Conservation (phyloP, 257 asterid genomes). For the Solanum chilense region DNA sequence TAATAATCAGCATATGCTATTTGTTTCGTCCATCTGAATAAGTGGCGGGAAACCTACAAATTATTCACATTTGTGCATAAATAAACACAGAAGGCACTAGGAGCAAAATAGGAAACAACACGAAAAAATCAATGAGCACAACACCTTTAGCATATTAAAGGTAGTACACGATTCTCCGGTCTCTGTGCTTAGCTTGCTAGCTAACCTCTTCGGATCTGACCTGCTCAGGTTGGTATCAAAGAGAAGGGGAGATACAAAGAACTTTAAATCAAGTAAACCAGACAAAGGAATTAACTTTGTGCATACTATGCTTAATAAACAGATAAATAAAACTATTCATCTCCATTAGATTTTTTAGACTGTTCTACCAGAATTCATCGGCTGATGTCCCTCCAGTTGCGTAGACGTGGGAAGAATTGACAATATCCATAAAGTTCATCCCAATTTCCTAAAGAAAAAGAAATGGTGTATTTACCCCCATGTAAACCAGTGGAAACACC, state of each 20-base stretch:
- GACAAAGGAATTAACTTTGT: neutral
- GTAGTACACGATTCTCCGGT: conserved; percentile 91
- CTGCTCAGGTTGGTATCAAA: conserved; percentile 16
- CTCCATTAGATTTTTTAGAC: neutral
- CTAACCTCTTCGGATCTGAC: conserved; percentile 70
- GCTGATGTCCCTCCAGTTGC: conserved; percentile 96
- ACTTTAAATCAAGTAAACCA: neutral
- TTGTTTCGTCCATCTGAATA: conserved; percentile 92
- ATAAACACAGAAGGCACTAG: neutral
- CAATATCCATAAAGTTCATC: conserved; percentile 56
- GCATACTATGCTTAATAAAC: neutral
- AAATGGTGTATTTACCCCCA: neutral
- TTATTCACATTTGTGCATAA: neutral
- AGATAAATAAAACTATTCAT: neutral
- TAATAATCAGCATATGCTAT: conserved; percentile 83
- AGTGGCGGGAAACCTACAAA: conserved; percentile 67
- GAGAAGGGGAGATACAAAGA: neutral
- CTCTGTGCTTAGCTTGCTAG: conserved; percentile 38
- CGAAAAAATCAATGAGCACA: neutral
- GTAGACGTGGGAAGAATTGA: conserved; percentile 76
- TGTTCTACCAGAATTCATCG: conserved; percentile 50
- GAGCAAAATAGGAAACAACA: neutral
- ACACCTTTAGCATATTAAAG: conserved; percentile 93
- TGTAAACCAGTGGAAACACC: neutral
- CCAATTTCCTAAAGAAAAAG: conserved; percentile 50